phyloP scores from a whole-genome alignment of 768 basidiomycete genomes.

The Mycena olivaceomarginata region DNA sequence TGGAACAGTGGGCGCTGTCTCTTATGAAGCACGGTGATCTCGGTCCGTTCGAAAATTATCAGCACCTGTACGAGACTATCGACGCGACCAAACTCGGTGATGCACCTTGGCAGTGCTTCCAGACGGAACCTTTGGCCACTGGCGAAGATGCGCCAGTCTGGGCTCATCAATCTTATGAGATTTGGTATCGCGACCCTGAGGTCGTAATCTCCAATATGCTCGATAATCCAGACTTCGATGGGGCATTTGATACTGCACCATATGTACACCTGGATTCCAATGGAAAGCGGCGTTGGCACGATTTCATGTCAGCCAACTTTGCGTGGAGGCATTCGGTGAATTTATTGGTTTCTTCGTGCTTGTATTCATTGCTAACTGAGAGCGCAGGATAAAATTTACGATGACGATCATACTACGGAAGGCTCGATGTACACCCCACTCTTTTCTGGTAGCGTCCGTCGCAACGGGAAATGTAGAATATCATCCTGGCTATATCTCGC shows the following conservation, averaged over 20 bases:
- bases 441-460: slow-evolving; percentile 50
- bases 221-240: background rate
- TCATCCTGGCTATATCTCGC: slow-evolving; percentile 47
- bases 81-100: background rate
- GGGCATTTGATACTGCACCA: background rate
- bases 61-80: slow-evolving; percentile 1
- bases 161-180: background rate
- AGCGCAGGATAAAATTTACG: background rate
- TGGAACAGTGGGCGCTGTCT: background rate
- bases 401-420: background rate
- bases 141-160: background rate
- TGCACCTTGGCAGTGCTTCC: slow-evolving; percentile 2
- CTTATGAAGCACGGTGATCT: background rate
- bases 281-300: background rate
- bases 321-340: background rate
- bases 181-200: background rate
- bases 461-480: slow-evolving; percentile 49
- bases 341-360: background rate
- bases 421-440: slow-evolving; percentile 27
- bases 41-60: background rate
- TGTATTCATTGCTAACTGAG: no score
- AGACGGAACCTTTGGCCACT: background rate
- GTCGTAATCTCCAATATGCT: background rate
- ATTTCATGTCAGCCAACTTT: background rate
- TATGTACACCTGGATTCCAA: background rate